These are phyloP conservation scores for Paracoccidioides lutzii DNA, from an alignment of 2,329 filamentous ascomycete genomes.

Conservation along the genomic window DNA sequence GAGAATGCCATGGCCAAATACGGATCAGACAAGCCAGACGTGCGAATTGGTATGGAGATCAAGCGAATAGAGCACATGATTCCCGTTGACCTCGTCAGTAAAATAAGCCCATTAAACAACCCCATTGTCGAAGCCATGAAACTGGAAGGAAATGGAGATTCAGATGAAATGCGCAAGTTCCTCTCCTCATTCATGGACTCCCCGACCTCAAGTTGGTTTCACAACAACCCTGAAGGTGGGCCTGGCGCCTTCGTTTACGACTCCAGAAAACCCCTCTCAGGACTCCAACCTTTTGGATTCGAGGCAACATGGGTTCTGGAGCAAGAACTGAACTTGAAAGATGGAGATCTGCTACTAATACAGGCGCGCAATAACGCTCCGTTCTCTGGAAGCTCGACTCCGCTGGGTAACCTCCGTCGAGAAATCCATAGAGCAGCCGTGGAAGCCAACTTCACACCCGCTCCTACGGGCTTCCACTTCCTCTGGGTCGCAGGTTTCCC, in stretches of 20 bases:
- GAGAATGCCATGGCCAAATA: constrained; percentile 64
- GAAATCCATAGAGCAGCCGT: constrained; percentile 58
- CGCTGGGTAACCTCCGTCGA: constrained; percentile 58
- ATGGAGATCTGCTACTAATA: constrained; percentile 68
- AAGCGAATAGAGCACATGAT: constrained; percentile 51
- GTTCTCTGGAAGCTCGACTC: constrained; percentile 59
- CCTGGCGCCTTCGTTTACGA: constrained; percentile 71
- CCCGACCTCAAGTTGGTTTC: constrained; percentile 44
- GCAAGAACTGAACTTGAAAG: constrained; percentile 40
- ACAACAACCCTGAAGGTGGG: constrained; percentile 59
- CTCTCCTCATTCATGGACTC: constrained; percentile 59
- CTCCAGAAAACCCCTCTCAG: constrained; percentile 57
- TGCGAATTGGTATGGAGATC: constrained; percentile 61
- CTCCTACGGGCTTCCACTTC: constrained; percentile 48
- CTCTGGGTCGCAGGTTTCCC: constrained; percentile 87
- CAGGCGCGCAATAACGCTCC: constrained; percentile 60
- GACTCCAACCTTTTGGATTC: constrained; percentile 66
- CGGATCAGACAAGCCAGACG: constrained; percentile 85
- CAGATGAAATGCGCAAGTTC: constrained; percentile 46
- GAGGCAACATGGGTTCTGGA: constrained; percentile 51
- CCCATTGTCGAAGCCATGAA: constrained; percentile 66
- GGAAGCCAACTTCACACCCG: constrained; percentile 43
- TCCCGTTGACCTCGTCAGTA: constrained; percentile 52
- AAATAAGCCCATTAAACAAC: constrained; percentile 56
- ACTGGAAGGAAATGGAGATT: constrained; percentile 38